Conservation (phyloP, 345 rosid species). For the Lepidium africanum region DNA sequence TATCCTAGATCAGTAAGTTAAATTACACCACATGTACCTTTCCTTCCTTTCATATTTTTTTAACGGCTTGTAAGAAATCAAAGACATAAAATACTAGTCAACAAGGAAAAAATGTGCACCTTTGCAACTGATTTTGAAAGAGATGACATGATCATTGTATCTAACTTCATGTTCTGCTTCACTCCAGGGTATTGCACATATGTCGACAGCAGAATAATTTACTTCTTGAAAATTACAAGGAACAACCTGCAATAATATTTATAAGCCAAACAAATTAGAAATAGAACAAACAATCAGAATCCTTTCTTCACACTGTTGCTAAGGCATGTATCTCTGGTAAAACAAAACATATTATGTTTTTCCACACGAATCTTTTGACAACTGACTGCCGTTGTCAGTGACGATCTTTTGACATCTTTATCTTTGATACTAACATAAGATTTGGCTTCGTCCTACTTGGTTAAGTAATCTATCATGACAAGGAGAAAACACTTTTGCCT, state of each 20-base stretch:
- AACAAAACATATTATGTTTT: not conserved
- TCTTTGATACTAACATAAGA: no score
- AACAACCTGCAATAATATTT: conserved; percentile 43
- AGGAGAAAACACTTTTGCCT: no score
- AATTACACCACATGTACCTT: not conserved
- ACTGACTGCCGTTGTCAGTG: no score
- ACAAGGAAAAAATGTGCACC: conserved; percentile 32
- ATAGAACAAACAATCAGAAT: not conserved
- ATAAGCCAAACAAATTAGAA: conserved; percentile 4
- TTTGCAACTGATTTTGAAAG: conserved; percentile 60
- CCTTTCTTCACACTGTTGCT: not conserved
- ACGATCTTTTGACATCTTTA: no score
- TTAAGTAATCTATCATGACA: no score
- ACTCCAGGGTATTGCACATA: conserved; percentile 90
- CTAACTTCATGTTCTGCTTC: conserved; percentile 61
- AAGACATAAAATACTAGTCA: not conserved
- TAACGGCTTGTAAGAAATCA: not conserved
- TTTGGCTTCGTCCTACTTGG: no score
- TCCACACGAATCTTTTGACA: no score
- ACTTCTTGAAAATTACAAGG: conserved; percentile 64
- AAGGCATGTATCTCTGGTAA: not conserved
- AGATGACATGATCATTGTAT: conserved; percentile 61
- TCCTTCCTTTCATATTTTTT: not conserved
- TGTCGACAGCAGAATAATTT: conserved; percentile 1
- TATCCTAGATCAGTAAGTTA: not conserved